These are phyloP conservation scores for Eucalyptus curtisii DNA, from an alignment of 345 rosid genomes.

Conservation along the genomic window DNA sequence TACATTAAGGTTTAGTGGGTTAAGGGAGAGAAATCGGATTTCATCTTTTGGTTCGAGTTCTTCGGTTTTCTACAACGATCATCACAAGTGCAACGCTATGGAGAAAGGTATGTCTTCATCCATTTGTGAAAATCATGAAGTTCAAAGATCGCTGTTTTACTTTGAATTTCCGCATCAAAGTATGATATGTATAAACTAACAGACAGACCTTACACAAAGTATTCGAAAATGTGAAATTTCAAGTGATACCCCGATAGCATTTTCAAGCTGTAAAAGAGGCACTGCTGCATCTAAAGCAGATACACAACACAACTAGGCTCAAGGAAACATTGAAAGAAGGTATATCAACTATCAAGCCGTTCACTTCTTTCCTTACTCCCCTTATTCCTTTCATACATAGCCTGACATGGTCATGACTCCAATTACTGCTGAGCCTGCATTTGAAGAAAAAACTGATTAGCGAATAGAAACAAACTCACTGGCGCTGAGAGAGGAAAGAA, in stretches of 20 bases:
- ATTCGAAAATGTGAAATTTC: not conserved
- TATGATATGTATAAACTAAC: too few species aligned
- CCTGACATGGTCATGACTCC: not conserved
- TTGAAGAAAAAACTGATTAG: not conserved
- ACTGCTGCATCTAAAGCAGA: not conserved
- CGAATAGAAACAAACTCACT: not conserved
- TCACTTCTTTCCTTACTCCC: not conserved
- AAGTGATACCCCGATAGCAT: not conserved
- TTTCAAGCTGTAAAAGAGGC: not conserved
- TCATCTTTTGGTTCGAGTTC: too few species aligned
- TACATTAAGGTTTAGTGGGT: too few species aligned
- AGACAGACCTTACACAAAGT: not conserved
- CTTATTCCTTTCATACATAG: not conserved
- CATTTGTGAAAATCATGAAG: too few species aligned
- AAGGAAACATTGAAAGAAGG: not conserved
- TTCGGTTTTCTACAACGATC: too few species aligned
- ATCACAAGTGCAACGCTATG: too few species aligned
- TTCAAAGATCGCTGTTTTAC: too few species aligned
- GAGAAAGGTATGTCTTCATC: too few species aligned
- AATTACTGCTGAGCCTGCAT: not conserved
- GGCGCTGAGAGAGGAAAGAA: not conserved
- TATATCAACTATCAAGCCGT: not conserved
- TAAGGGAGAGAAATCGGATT: too few species aligned
- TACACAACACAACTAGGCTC: not conserved
- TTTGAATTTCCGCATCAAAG: too few species aligned